Base-by-base conservation (phyloP, 2,329 filamentous ascomycete species). In the Lachnellula willkommii region DNA sequence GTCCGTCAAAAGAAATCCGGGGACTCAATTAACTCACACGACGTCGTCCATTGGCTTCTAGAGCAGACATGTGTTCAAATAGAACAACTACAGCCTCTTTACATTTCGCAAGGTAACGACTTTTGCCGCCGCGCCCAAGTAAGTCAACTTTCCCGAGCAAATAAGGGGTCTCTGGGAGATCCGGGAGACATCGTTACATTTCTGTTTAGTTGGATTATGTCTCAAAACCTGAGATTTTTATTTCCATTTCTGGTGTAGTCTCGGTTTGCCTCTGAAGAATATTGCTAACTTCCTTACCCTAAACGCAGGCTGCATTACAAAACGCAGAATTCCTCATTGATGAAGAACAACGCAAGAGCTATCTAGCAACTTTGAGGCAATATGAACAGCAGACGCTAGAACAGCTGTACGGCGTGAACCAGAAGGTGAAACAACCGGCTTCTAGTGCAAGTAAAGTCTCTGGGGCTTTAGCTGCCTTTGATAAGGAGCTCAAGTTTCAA, bases 1-100 rank as follows among this genome's bases (percentile, higher is more conserved):
- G 51, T 77, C 0, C 66, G 72, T 14, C 55, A 64, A 0, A 74
- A 76, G 47, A 58, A 46, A 0, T 22, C 50, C 0, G 28, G 39
- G 0, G 64, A 55, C 26, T 1, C 2, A 2, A 45, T 66, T 5
- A 50, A 61, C 28, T 66, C 65, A 3, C 0, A 55, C 79, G 75
- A 84, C 53, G 79, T 84, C 9, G 70, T 87, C 1, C 63, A 67
- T 3, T 88, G 85, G 85, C 74, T 88, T 0, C 72, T 89, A 0
- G 75, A 85, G 46, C 81, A 87, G 53, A 86, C 83, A 0, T 89
- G 85, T 56, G 68, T 72, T 7, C 75, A 71, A 0, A 84, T 82
- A 20, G 81, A 85, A 56, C 78, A 85, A 35, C 66, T 87, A 0
- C 78, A 80, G 48, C 74, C 78, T 0, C 71, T 89, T 0, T 83